A percentile compares a stretch with the other conserved stretches of the same genome.
Conservation (phyloP, 257 asterid genomes). For the Henckelia pumila region DNA sequence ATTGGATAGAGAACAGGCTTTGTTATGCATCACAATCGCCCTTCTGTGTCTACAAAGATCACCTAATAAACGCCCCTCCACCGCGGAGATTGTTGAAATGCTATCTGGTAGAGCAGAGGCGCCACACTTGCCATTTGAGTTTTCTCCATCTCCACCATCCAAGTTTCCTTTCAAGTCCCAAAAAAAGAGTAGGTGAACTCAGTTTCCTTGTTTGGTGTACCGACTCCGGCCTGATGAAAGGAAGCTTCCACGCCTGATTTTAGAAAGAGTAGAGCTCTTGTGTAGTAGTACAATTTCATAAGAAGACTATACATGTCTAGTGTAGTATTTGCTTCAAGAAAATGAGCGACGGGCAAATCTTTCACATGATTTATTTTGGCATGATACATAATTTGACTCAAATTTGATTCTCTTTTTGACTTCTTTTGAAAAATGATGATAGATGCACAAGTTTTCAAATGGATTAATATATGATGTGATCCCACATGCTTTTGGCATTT, state of each 20-base stretch:
- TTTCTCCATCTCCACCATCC: not conserved
- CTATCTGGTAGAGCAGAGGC: not conserved
- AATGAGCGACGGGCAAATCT: slow-evolving; percentile 18
- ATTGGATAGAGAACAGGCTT: not conserved
- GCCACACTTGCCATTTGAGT: not conserved
- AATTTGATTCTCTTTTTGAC: slow-evolving; percentile 21
- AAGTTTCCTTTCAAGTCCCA: slow-evolving; percentile 38
- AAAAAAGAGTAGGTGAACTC: slow-evolving; percentile 56
- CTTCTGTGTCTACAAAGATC: not conserved
- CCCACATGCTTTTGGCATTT: slow-evolving; percentile 32
- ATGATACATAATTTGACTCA: slow-evolving; percentile 13
- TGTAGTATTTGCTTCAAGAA: slow-evolving; percentile 24
- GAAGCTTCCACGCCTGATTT: not conserved
- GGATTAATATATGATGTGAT: slow-evolving; percentile 29
- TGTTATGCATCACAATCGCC: not conserved
- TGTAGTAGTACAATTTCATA: not conserved
- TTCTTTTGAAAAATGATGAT: slow-evolving; percentile 29
- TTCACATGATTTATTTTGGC: slow-evolving; percentile 22
- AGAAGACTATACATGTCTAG: slow-evolving; percentile 17
- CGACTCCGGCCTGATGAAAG: not conserved
- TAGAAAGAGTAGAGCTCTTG: not conserved
- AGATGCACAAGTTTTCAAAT: slow-evolving; percentile 21
- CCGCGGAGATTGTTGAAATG: not conserved
- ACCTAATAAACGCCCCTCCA: not conserved
- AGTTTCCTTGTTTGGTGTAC: not conserved